These are phyloP conservation scores for Cladosporium oxysporum DNA, from an alignment of 2,329 filamentous ascomycete genomes.

Conservation along the genomic window DNA sequence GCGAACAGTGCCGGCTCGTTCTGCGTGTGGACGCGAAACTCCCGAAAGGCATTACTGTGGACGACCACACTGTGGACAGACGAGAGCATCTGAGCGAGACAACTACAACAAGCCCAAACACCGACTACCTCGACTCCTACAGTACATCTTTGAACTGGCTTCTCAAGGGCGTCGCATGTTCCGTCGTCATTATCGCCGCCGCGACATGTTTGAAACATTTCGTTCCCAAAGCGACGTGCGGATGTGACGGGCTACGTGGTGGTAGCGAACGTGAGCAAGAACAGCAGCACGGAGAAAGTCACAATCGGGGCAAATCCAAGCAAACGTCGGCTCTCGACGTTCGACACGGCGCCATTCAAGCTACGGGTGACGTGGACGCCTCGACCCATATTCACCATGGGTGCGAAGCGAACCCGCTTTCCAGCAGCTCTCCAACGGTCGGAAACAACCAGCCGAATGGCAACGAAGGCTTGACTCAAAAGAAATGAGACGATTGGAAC, in stretches of 20 bases:
- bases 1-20: not conserved
- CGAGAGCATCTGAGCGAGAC: not conserved
- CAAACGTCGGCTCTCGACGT: not conserved
- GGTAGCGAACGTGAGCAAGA: not conserved
- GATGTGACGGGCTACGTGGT: not conserved
- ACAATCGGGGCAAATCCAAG: not conserved
- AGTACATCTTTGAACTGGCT: not conserved
- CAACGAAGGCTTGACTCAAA: not conserved
- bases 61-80: not conserved
- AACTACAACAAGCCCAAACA: not conserved
- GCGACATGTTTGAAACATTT: not conserved
- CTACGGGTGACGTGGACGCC: not conserved
- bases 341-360: not conserved
- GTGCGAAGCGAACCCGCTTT: not conserved
- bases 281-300: not conserved
- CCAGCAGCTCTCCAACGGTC: not conserved
- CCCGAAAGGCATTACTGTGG: not conserved
- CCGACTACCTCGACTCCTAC: not conserved
- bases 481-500: not conserved
- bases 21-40: not conserved
- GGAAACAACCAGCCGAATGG: not conserved
- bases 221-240: not conserved
- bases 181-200: not conserved
- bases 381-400: not conserved
- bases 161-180: not conserved